Evolutionary conservation across 1,139 yeast species (phyloP).

Genomic region (Yamadazyma atlantica): DNA sequence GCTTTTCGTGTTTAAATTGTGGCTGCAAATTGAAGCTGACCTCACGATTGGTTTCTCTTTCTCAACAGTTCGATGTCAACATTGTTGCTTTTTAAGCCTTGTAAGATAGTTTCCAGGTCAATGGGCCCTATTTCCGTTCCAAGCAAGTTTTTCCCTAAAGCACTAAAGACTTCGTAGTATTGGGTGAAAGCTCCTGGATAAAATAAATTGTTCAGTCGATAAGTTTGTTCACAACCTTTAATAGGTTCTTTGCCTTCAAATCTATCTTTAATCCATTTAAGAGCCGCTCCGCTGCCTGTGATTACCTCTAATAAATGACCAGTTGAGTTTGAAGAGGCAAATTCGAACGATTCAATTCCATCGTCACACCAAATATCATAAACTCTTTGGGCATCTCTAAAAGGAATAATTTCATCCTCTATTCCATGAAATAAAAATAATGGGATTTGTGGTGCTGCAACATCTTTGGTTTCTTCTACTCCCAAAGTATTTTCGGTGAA

Average conservation of each 20-base stretch:
- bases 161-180: slow-evolving; percentile 6
- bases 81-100: not conserved
- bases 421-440: slow-evolving; percentile 34
- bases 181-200: slow-evolving; percentile 21
- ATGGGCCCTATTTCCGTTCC: slow-evolving; percentile 13
- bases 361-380: slow-evolving; percentile 31
- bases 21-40: no score
- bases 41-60: not conserved
- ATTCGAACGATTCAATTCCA: slow-evolving; percentile 29
- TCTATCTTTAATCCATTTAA: slow-evolving; percentile 23
- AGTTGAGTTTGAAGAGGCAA: slow-evolving; percentile 22
- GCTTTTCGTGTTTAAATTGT: no score
- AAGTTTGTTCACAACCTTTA: slow-evolving; percentile 26
- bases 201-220: slow-evolving; percentile 21
- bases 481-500: slow-evolving; percentile 21
- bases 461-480: slow-evolving; percentile 9
- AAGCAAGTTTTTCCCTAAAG: slow-evolving; percentile 8
- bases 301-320: slow-evolving; percentile 27
- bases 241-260: slow-evolving; percentile 23
- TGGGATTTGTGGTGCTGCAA: slow-evolving; percentile 31
- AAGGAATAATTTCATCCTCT: slow-evolving; percentile 30
- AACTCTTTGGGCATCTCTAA: slow-evolving; percentile 22
- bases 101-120: not conserved
- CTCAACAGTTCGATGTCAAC: not conserved
- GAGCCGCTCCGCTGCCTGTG: slow-evolving; percentile 30